Percentiles rank a stretch among this genome's conserved stretches.
Conservation (phyloP, 257 asterid species). For the Cynanchum wilfordii region DNA sequence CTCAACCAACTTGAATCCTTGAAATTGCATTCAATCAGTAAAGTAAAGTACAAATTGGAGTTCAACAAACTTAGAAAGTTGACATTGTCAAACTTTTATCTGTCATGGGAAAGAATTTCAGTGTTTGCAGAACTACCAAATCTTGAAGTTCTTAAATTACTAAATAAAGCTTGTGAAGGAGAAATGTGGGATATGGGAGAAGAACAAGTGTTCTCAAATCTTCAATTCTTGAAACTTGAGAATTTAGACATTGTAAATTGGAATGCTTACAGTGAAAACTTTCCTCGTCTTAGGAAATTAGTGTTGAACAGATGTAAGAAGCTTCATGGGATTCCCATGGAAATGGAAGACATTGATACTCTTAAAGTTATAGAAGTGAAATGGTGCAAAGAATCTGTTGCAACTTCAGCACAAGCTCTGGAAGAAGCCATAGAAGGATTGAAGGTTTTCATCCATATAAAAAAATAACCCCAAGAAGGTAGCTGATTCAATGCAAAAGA, state of each 20-base stretch:
- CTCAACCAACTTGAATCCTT: constrained; percentile 2
- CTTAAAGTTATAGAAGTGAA: neutral
- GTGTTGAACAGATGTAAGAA: neutral
- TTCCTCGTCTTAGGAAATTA: neutral
- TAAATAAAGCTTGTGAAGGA: neutral
- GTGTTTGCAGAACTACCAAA: neutral
- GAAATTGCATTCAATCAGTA: no score
- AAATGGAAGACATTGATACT: neutral
- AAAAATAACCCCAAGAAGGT: no score
- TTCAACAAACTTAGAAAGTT: neutral
- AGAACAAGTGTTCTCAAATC: neutral
- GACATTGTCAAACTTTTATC: neutral
- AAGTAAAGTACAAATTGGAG: neutral
- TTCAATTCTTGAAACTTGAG: neutral
- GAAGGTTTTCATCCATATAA: no score
- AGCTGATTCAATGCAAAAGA: no score
- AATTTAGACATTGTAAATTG: neutral
- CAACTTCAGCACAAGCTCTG: no score
- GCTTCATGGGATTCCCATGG: neutral
- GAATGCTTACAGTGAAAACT: neutral
- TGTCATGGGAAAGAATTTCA: neutral
- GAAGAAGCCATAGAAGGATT: no score
- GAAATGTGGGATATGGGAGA: neutral
- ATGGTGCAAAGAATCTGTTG: neutral
- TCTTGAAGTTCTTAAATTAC: constrained; percentile 10